Base-by-base conservation (phyloP, 768 basidiomycete genomes). In the Piloderma croceum region DNA sequence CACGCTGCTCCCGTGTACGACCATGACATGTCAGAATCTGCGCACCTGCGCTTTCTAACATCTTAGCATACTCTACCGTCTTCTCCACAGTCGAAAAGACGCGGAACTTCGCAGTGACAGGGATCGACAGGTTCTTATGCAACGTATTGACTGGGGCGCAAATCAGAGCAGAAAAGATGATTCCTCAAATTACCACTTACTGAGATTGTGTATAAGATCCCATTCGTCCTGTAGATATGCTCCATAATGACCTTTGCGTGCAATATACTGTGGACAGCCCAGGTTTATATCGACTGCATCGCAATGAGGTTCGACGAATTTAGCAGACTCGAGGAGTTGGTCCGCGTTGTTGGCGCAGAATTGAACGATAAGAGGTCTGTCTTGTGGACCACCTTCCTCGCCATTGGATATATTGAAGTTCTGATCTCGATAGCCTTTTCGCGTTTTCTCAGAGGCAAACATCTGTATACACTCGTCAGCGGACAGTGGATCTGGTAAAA, bases 1-100 rank as follows among this genome's bases (percentile, higher is more conserved):
- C 96, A 15, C 94, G 81, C 62, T 94, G 91, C 49, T 97, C 93
- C 22, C 92, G 76, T 32, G 81, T 73, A 5, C 96, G 79, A 0
- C 96, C 96, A 48, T 99, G 96, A 49, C 90, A 90, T 0, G 92
- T 90, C 9, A 98, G 67, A 32, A 97, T 90, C 56, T 98, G 93
- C 0, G 94, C 96, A 0, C 96, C 96, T 0, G 96, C 92, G 0
- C 79, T 67, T 64, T 96, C 92, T 29, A 99, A 78, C 92, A 98
- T 96, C 56, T 85, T 77, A 2, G 96, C 96, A 49, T 99, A 99
- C 46, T 81, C 83, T 1, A 98, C 81, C 0, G 94, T 97, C 63
- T 84, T 85, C 52, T 88, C 84, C 20, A 89, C 59, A 1, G 81
- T 80, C 2, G 85, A 77, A 59, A 93, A 97, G 2, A 94, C 81